Evolutionary conservation across 1,284 basidiomycete species (phyloP), one percentile per base, ranked within the genome.

Genomic region (Testicularia cyperi): DNA sequence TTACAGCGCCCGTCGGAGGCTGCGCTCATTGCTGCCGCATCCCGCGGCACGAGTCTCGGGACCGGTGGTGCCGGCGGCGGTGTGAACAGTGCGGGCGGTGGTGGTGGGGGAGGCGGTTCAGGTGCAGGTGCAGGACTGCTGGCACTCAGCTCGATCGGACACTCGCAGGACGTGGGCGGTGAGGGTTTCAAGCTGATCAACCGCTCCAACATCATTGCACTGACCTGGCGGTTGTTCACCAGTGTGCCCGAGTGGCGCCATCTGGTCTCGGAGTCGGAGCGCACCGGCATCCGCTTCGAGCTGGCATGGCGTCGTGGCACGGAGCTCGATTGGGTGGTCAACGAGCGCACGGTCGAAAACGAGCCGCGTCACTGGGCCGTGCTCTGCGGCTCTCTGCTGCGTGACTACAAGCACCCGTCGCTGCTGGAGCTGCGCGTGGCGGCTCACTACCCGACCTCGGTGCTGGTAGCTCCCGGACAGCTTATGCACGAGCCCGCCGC

Each of bases 271-370:
- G 75, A 77, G 15, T 80, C 83, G 30, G 65, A 85, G 4, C 72
- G 69, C 19, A 77, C 80, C 29, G 88, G 88, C 15, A 80, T 82
- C 43, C 77, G 78, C n/a, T 77, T 90, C 29, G 83, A 85, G 68
- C 80, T 92, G 15, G 86, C 85, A 30, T 92, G 89, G 89, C 81
- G 87, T 21, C 77, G 81, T 37, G 84, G 82, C 32, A 83, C 83
- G 1, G 83, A 83, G 56, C 74, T 90, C 34, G 88, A 92, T 71
- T 92, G 89, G 90, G 80, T 90, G 27, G 86, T 84, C 83, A 80
- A 86, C 33, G 82, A 85, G 20, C 75, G 80, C 14, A 87, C 88
- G 64, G 80, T 86, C 2, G 79, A 83, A 18, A 86, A 83, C 12
- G 77, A 81, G 38, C 68, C 77, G n/a, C 81, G 88, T 29, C 80